phyloP scores from a whole-genome alignment of 2,329 filamentous ascomycete genomes.

The Shiraia sp. region DNA sequence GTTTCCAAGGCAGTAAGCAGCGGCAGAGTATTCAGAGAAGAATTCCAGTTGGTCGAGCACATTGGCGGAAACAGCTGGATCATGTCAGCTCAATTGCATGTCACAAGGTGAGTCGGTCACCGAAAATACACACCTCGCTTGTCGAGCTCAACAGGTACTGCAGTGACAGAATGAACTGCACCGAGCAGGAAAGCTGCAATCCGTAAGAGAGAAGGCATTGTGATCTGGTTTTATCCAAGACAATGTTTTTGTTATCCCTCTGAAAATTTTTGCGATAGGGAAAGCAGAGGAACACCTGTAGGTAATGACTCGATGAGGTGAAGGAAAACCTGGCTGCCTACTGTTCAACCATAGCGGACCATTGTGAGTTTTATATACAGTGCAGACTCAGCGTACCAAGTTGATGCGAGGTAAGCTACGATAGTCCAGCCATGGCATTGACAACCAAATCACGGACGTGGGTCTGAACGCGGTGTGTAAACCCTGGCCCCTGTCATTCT shows the following conservation, averaged over 20 bases:
- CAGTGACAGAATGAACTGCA: constrained; percentile 25
- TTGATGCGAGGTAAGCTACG: no score
- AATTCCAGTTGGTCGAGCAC: constrained; percentile 49
- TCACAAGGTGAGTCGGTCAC: neutral
- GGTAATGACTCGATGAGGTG: no score
- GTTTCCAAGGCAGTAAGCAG: constrained; percentile 57
- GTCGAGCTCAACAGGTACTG: constrained; percentile 30
- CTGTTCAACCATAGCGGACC: neutral
- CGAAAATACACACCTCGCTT: constrained; percentile 28
- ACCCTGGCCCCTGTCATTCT: constrained; percentile 4
- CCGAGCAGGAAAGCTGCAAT: constrained; percentile 22
- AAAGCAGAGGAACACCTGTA: no score
- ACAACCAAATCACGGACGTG: neutral
- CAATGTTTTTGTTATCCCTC: neutral
- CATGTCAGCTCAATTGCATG: constrained; percentile 1
- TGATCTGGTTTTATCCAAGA: constrained; percentile 9
- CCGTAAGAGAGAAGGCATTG: constrained; percentile 20
- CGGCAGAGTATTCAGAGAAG: constrained; percentile 58
- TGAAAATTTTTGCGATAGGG: no score
- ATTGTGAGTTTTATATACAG: no score
- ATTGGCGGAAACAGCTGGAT: constrained; percentile 43
- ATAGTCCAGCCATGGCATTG: no score
- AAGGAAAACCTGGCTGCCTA: constrained; percentile 1
- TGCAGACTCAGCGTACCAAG: no score
- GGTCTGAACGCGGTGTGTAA: constrained; percentile 1